These are phyloP conservation scores for Escovopsis sp. DNA, from an alignment of 2,329 filamentous ascomycete genomes.

Conservation along the genomic window DNA sequence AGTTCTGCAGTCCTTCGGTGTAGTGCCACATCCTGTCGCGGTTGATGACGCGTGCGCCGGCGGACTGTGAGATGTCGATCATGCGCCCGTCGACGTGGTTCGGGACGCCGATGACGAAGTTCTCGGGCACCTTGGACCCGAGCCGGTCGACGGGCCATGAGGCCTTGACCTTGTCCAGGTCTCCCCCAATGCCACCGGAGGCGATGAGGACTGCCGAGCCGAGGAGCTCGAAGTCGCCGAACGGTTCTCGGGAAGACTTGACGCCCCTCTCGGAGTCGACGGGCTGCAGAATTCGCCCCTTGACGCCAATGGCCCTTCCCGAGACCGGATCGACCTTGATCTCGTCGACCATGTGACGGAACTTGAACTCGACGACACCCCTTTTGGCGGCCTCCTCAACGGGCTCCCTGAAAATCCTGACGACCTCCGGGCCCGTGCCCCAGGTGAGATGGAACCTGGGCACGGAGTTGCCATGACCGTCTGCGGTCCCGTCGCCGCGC, in stretches of 20 bases:
- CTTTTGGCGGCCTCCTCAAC: slow-evolving; percentile 36
- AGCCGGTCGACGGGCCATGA: slow-evolving; percentile 43
- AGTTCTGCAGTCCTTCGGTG: slow-evolving; percentile 46
- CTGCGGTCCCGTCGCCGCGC: slow-evolving; percentile 38
- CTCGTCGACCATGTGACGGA: slow-evolving; percentile 42
- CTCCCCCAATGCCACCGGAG: slow-evolving; percentile 45
- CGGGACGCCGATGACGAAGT: slow-evolving; percentile 45
- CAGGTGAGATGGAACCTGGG: slow-evolving; percentile 49
- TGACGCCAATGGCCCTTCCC: slow-evolving; percentile 38
- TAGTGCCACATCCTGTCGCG: slow-evolving; percentile 54
- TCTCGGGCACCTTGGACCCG: slow-evolving; percentile 38
- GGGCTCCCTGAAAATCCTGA: slow-evolving; percentile 42
- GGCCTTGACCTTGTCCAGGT: slow-evolving; percentile 43
- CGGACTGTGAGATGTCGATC: slow-evolving; percentile 38
- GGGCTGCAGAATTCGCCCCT: slow-evolving; percentile 35
- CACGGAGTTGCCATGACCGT: slow-evolving; percentile 47
- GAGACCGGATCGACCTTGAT: slow-evolving; percentile 34
- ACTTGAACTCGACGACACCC: slow-evolving; percentile 39
- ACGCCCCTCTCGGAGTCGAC: slow-evolving; percentile 37
- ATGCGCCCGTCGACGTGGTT: slow-evolving; percentile 51
- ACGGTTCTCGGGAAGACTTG: slow-evolving; percentile 31
- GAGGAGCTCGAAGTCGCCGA: slow-evolving; percentile 37
- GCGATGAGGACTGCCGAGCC: slow-evolving; percentile 40
- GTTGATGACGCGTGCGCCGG: slow-evolving; percentile 42
- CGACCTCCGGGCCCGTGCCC: slow-evolving; percentile 46